Evolutionary conservation across 2,329 filamentous ascomycete species (phyloP).

Genomic region (Claviceps africana): DNA sequence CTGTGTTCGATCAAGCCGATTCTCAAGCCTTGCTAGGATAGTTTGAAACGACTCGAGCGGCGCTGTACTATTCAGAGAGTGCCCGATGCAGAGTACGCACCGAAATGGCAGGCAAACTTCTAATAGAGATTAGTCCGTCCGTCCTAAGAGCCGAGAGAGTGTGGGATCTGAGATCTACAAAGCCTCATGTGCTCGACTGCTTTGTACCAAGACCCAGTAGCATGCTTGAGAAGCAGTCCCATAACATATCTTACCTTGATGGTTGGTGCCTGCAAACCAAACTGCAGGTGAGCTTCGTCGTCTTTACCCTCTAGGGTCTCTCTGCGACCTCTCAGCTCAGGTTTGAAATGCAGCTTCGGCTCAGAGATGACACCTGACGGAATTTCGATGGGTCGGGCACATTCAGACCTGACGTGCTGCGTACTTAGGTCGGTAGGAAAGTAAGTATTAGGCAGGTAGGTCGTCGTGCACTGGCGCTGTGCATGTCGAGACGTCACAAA

Average conservation of each 20-base stretch:
- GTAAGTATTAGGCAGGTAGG: too few relatives aligned
- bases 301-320: background rate
- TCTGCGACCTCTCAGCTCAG: background rate
- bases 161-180: background rate
- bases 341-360: background rate
- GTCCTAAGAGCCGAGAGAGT: background rate
- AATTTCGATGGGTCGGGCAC: background rate
- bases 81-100: background rate
- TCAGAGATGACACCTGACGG: background rate
- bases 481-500: background rate
- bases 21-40: background rate
- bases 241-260: constrained; percentile 3
- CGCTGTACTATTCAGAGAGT: background rate
- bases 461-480: background rate
- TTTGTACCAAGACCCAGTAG: background rate
- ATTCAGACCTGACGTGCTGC: too few relatives aligned
- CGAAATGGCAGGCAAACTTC: background rate
- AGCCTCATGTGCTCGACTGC: background rate
- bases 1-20: background rate
- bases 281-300: background rate
- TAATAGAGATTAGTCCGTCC: background rate
- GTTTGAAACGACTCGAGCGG: background rate
- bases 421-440: background rate
- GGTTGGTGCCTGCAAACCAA: background rate
- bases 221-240: background rate